Base-by-base conservation (phyloP, 2,329 filamentous ascomycete genomes). In the Fusarium staphyleae region DNA sequence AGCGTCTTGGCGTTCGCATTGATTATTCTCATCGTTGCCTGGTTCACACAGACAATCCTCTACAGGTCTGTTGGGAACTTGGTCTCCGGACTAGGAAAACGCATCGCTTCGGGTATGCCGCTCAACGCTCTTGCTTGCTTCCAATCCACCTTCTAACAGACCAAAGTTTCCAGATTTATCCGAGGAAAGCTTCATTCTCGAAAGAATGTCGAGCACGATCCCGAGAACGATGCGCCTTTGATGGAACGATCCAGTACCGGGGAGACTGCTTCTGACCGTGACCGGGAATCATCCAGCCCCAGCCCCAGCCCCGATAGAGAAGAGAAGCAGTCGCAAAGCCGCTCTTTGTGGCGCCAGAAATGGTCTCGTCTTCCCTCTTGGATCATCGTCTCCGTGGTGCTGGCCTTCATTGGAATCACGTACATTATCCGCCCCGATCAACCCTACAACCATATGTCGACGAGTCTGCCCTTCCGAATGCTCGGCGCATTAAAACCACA, bases 371-470 rank as follows among this genome's bases (percentile, higher is more conserved):
- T 63, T 28, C 51, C 59, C 5, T 42, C 59, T 18, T 60, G 58
- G 58, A 24, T 47, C 12, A 33, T 52, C 5, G 50, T 56, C 8
- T 32, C 55, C 1, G 43, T 47, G 13, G 3, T 57, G 14, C 18
- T 67, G 8, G 41, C 54, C 18, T 61, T 70, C 13, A 36, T 71
- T 18, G 48, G 40, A 16, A 55, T 66, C n/a, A 57, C 55, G 6
- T 45, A 57, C 30, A 22, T 67, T 7, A 47, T 66, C 19, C 65
- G 70, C 7, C 66, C 69, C 5, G 48, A 63, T 4, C 54, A 59
- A 26, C 70, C 70, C 12, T 71, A 70, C 49, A 52, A 60, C 14
- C 68, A 69, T 37, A 69, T 72, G 49, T 65, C 69, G 30, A 65
- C 56, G 12, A 72, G 69, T 5, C 59, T 72, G 9, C 69, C 70